These are phyloP conservation scores for Globisporangium takayamanum DNA, from an alignment of 352 stramenopile species.

Conservation along the genomic window DNA sequence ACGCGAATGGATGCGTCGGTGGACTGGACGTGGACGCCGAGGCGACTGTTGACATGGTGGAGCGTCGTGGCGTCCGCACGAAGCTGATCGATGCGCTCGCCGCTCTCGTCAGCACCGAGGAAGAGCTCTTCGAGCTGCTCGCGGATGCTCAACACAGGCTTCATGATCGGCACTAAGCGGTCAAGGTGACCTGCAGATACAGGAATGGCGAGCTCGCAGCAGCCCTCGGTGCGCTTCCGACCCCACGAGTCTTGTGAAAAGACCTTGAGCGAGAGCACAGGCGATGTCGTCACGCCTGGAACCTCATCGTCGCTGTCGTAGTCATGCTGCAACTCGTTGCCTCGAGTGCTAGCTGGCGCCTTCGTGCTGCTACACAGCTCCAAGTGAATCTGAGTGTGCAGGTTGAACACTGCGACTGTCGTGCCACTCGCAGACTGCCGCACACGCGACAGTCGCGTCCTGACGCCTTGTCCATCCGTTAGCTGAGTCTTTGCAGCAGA, in stretches of 20 bases:
- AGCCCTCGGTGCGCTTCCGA: slow-evolving; percentile 29
- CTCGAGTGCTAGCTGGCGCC: background rate
- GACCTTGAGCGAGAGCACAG: slow-evolving; percentile 27
- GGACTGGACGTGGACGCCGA: slow-evolving; percentile 33
- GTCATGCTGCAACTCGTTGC: background rate
- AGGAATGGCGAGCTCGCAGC: slow-evolving; percentile 30
- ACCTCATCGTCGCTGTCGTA: background rate
- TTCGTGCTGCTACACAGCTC: slow-evolving; percentile 4
- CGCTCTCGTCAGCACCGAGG: slow-evolving; percentile 31
- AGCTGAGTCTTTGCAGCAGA: too few relatives aligned
- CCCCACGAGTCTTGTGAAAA: slow-evolving; percentile 43
- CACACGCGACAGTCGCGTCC: slow-evolving; percentile 1
- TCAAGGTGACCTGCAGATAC: slow-evolving; percentile 24
- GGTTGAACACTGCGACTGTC: slow-evolving; percentile 7
- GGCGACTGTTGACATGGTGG: slow-evolving; percentile 16
- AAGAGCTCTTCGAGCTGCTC: slow-evolving; percentile 64
- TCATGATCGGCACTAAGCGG: slow-evolving; percentile 29
- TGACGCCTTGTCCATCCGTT: background rate
- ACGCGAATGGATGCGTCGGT: slow-evolving; percentile 32
- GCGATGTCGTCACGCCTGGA: slow-evolving; percentile 1
- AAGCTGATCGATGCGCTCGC: background rate
- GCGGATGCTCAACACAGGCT: slow-evolving; percentile 21
- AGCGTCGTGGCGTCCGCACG: slow-evolving; percentile 5
- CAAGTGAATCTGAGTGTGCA: slow-evolving; percentile 15
- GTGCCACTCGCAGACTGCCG: background rate